These are phyloP conservation scores for Paraconiothyrium brasiliense DNA, from an alignment of 2,329 filamentous ascomycete genomes.

Conservation along the genomic window DNA sequence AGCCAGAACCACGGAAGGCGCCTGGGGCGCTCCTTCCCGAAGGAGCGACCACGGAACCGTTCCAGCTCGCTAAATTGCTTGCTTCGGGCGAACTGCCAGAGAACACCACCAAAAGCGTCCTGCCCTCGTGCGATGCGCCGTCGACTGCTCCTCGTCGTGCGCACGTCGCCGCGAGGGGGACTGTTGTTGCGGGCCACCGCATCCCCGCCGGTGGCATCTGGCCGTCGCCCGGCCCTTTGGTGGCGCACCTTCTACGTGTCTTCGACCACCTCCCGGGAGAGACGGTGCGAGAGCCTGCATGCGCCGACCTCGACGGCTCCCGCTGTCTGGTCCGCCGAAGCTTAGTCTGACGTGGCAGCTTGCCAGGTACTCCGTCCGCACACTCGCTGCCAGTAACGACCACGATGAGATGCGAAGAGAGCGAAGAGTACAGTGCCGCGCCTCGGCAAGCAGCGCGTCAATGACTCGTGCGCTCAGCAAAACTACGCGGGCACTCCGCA, in stretches of 20 bases:
- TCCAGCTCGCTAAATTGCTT: slow-evolving; percentile 5
- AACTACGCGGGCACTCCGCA: neutral
- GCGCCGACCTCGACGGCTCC: slow-evolving; percentile 11
- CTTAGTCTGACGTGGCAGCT: slow-evolving; percentile 18
- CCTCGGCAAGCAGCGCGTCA: slow-evolving; percentile 12
- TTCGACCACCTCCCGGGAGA: slow-evolving; percentile 3
- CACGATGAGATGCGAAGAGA: neutral
- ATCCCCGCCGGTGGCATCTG: slow-evolving; percentile 13
- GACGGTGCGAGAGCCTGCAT: slow-evolving; percentile 18
- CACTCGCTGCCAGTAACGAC: neutral
- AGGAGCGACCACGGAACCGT: slow-evolving; percentile 1
- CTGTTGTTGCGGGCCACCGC: slow-evolving; percentile 18
- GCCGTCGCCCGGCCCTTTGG: slow-evolving; percentile 3
- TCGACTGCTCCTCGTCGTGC: neutral
- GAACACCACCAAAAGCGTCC: neutral
- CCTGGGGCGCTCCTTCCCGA: slow-evolving; percentile 20
- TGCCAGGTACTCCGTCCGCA: neutral
- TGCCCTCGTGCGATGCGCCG: too few relatives aligned
- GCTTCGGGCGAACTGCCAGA: neutral
- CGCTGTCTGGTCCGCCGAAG: slow-evolving; percentile 13
- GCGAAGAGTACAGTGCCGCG: neutral
- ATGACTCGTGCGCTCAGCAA: slow-evolving; percentile 2
- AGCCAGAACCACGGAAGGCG: slow-evolving; percentile 21
- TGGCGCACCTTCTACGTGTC: slow-evolving; percentile 22
- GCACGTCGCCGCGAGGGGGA: neutral